Evolutionary conservation across 75 land plant species (phyloP).

Genomic region (Isoetes taiwanensis): DNA sequence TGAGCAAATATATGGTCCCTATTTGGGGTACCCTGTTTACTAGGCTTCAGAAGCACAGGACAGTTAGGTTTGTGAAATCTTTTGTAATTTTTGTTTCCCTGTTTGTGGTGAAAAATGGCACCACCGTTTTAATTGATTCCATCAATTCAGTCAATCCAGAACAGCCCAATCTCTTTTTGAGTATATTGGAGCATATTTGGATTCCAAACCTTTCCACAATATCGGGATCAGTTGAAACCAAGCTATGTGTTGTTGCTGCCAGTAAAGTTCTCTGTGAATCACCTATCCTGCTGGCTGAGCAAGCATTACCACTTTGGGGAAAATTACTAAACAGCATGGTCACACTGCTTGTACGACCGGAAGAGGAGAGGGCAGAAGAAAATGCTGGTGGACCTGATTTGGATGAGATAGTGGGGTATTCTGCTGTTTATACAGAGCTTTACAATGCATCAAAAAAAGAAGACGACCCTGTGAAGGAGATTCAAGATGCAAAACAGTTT

Average conservation of each 20-base stretch:
- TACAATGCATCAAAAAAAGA: conserved; percentile 89
- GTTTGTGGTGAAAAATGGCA: conserved; percentile 71
- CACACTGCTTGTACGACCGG: conserved; percentile 68
- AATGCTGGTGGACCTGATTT: conserved; percentile 71
- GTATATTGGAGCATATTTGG: conserved; percentile 73
- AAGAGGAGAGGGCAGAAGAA: conserved; percentile 60
- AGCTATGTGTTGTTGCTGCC: conserved; percentile 73
- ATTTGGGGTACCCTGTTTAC: conserved; percentile 63
- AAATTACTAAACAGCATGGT: conserved; percentile 71
- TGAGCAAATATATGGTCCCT: conserved; percentile 30
- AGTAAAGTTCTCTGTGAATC: conserved; percentile 73
- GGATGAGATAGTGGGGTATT: conserved; percentile 56
- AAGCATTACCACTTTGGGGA: conserved; percentile 42
- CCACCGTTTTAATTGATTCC: conserved; percentile 36
- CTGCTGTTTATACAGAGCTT: conserved; percentile 62
- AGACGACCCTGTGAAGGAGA: conserved; percentile 78
- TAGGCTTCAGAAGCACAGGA: conserved; percentile 38
- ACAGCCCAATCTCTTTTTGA: conserved; percentile 42
- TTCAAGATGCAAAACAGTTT: conserved; percentile 70
- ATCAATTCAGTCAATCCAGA: conserved; percentile 61
- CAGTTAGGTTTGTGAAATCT: conserved; percentile 63
- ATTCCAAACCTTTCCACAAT: conserved; percentile 61
- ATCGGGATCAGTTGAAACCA: conserved; percentile 57
- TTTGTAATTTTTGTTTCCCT: conserved; percentile 76
- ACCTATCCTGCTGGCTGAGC: conserved; percentile 33